Base-by-base conservation (phyloP, 441 rosid genomes). In the Capsella rubella region DNA sequence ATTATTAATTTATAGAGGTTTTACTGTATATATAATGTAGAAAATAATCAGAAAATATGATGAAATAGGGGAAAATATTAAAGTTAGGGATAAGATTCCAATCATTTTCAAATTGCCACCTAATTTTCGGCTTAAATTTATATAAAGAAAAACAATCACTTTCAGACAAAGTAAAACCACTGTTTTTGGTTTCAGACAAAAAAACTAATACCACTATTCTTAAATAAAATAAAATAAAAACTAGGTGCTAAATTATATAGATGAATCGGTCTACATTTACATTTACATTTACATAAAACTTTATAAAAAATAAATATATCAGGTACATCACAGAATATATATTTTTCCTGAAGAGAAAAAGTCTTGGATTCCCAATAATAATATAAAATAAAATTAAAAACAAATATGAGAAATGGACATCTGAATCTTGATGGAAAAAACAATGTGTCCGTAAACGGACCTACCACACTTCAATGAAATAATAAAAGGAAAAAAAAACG, bases 151-250 rank as follows among this genome's bases (percentile, higher is more conserved):
- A 64, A 56, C 71, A 47, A 56, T 76, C 79, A 31, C 71, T 70
- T 18, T 76, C 75, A 39, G 1, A 14, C 18, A 76, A 56, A 64
- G 76, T 70, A 70, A 63, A 76, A 76, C 80, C 76, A 76, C 66
- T 69, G 8, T 52, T 43, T 67, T 43, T 67, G 68, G 53, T 31
- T 62, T 18, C 32, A 32, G 51, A 73, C 68, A 47, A 62, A 40
- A 61, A 61, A 10, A 21, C 25, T 21, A 32, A 59, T 32, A 61
- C 69, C 57, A 75, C 57, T 74, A 25, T 61, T 21, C 25, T 45
- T 43, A 69, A 53, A 46, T 62, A 69, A 54, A 54, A 69, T 21
- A 21, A 21, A 21, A 21, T 21, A 21, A 21, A 21, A 63, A 35
- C 71, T 63, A 76, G 47, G 62, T 49, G 76, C 67, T 71, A 32